Conservation (phyloP, 257 asterid species). For the Coffea canephora region DNA sequence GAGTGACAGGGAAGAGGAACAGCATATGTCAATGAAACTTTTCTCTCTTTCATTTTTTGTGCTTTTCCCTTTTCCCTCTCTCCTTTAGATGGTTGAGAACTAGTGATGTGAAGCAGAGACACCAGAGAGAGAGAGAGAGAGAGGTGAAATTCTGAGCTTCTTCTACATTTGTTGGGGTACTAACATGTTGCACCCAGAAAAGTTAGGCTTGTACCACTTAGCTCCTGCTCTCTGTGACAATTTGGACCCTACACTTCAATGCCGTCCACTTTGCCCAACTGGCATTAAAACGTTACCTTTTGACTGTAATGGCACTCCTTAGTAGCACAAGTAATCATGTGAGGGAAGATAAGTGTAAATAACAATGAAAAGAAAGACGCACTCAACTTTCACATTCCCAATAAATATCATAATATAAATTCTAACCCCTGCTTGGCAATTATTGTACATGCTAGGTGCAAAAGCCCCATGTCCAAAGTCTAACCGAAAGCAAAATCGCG, state of each 20-base stretch:
- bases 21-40: background rate
- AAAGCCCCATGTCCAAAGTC: no score
- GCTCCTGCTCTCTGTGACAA: background rate
- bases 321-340: background rate
- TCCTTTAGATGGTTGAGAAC: background rate
- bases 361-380: background rate
- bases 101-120: background rate
- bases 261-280: background rate
- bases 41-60: background rate
- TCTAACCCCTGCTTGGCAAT: background rate
- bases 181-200: background rate
- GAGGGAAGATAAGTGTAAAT: background rate
- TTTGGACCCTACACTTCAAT: background rate
- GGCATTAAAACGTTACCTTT: background rate
- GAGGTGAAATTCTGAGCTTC: background rate
- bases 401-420: background rate
- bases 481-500: no score
- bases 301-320: background rate
- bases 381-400: background rate
- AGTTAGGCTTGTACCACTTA: background rate
- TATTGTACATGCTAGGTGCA: background rate
- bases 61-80: background rate
- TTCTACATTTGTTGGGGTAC: background rate
- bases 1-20: background rate
- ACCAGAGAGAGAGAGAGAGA: background rate